Evolutionary conservation across 352 stramenopile genomes (phyloP), one percentile per base, ranked within the genome.

Genomic region (Thraustochytrium sp.): DNA sequence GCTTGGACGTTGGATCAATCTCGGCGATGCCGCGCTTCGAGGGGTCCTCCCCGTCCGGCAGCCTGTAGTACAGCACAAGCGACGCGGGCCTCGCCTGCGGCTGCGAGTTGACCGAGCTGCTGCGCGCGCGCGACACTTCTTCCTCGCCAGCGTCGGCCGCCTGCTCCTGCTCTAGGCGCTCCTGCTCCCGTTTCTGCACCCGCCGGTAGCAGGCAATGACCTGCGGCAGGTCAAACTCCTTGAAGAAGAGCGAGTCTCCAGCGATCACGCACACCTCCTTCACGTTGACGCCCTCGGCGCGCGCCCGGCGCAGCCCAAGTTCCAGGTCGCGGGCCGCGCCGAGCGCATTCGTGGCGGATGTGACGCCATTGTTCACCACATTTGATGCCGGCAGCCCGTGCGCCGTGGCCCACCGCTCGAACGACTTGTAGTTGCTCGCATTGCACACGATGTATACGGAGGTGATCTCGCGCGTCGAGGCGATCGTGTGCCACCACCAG

Each of bases 341-440:
- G 18, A 86, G 55, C 36, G 49, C 29, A 8, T 55, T 83, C 63
- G 9, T 21, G 13, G 31, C 48, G 23, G 56, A 64, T 4, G 78
- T 86, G 36, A 59, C 68, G 38, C 84, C 84, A 23, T 85, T 78
- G 78, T 86, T 86, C 62, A 86, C 40, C 21, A 86, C 78, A 36
- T 85, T 65, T 2, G 46, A 59, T 29, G 53, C 44, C 23, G 76
- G 84, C 26, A 86, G 37, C 2, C 84, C 84, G 26, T 78, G 44
- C 31, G 84, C 61, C 46, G 84, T 86, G 56, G 84, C 84, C 74
- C 74, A 86, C 23, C 84, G 77, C 64, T 86, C 84, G 37, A 86
- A 86, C 13, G 85, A 68, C 68, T 86, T 86, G 56, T 82, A 86
- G 26, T 82, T 51, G 44, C 56, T 85, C 3, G 84, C 84, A 46